phyloP scores from a whole-genome alignment of 176 grass and related monocot genomes.

The Typha latifolia region DNA sequence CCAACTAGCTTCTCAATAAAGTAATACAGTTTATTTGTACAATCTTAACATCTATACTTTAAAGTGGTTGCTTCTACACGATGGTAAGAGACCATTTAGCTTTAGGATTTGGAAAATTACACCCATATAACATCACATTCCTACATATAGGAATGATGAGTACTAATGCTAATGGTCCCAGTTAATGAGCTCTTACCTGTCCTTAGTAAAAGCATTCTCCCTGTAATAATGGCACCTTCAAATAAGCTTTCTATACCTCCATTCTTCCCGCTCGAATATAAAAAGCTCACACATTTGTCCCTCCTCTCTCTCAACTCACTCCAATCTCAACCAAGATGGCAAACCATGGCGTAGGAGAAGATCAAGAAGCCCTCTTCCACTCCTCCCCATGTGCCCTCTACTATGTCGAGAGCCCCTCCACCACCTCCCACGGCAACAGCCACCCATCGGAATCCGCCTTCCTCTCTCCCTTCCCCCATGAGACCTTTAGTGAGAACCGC shows the following conservation, averaged over 20 bases:
- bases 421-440: conserved; percentile 57
- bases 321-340: neutral
- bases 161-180: neutral
- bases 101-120: too few species aligned
- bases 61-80: too few species aligned
- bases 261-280: neutral
- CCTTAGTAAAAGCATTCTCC: neutral
- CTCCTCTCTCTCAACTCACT: neutral
- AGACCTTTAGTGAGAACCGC: too few species aligned
- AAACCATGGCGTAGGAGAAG: neutral
- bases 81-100: too few species aligned
- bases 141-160: neutral
- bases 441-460: conserved; percentile 58
- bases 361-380: conserved; percentile 37
- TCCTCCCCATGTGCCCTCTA: conserved; percentile 61
- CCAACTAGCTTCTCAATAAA: too few species aligned
- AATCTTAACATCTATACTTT: too few species aligned
- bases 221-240: neutral
- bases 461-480: conserved; percentile 30
- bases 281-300: neutral
- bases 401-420: conserved; percentile 92
- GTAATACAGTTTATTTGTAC: too few species aligned
- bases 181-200: neutral
- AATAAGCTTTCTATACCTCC: neutral
- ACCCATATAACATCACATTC: neutral